phyloP scores from a whole-genome alignment of 768 basidiomycete species.

The Lanmaoa rubissima region DNA sequence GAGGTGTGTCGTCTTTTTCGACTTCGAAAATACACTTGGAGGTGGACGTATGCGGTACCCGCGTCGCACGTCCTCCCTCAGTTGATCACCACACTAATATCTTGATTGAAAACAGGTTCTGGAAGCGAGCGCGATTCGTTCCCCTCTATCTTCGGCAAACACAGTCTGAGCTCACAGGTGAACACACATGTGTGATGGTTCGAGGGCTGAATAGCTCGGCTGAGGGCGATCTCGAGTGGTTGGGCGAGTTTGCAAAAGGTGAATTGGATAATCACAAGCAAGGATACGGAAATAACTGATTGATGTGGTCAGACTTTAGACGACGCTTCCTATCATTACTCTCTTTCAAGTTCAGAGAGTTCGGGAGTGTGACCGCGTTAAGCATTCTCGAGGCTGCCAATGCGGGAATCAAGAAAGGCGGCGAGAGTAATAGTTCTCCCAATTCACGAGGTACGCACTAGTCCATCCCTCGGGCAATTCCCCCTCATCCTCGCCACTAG shows the following conservation, averaged over 20 bases:
- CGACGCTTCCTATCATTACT: constrained; percentile 84
- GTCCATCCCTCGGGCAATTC: constrained; percentile 21
- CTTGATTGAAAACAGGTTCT: constrained; percentile 57
- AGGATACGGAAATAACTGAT: background rate
- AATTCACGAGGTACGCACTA: constrained; percentile 26
- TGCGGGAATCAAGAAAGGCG: constrained; percentile 47
- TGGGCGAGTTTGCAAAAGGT: constrained; percentile 88
- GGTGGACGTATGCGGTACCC: background rate
- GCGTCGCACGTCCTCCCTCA: background rate
- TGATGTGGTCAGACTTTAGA: constrained; percentile 72
- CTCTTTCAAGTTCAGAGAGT: constrained; percentile 94
- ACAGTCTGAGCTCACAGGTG: constrained; percentile 91
- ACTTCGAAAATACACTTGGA: too few species aligned
- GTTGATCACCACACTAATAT: background rate
- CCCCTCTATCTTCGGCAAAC: constrained; percentile 95
- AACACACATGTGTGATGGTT: constrained; percentile 96
- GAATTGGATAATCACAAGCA: constrained; percentile 2
- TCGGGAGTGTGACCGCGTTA: constrained; percentile 81
- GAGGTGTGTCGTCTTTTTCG: constrained; percentile 41
- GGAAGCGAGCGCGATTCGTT: constrained; percentile 91
- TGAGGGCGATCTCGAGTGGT: constrained; percentile 71
- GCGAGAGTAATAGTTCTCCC: constrained; percentile 35
- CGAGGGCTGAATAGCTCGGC: constrained; percentile 71
- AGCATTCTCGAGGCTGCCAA: constrained; percentile 88
- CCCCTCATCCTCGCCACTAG: constrained; percentile 7